Base-by-base conservation (phyloP, 2,329 filamentous ascomycete genomes). In the Colletotrichum horii region DNA sequence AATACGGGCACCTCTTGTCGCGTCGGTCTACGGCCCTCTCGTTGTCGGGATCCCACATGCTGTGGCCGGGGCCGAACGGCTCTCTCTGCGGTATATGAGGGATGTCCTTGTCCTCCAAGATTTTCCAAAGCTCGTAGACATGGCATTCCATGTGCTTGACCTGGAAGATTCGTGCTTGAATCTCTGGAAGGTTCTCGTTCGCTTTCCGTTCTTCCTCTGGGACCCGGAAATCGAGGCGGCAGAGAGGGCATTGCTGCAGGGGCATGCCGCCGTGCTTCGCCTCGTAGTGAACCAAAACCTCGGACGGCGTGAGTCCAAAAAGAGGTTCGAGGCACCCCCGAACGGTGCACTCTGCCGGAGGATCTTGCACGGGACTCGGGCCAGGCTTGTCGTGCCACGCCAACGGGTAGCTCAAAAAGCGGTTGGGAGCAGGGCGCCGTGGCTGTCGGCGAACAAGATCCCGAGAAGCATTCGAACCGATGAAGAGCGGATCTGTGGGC, bases 121-220 rank as follows among this genome's bases (percentile, higher is more conserved):
- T 30, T 48, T 77, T 70, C 77, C 77, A 78, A 28, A 78, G 77
- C 38, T 71, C 34, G 32, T 66, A 76, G 69, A 77, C 72, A 48
- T 78, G 77, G n/a, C 77, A 78, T 68, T 78, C 77, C 68, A 78
- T 77, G 52, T 78, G 77, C 7, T 61, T 22, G n/a, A 73, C 65
- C 34, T 78, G 77, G 16, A 55, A 48, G 8, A 36, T 26, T 14
- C 77, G 64, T 12, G 56, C 65, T 16, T 60, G 66, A 30, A 36
- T 62, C 14, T 73, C 56, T 5, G 38, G 64, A 6, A 61, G 58
- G 32, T 52, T 30, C 22, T 56, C 36, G 7, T 64, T 15, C 9
- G 19, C 28, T 24, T 69, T 65, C 8, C 60, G n/a, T n/a, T 67
- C 66, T 7, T 64, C 70, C n/a, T 52, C 22, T 14, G 75, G 66